These are phyloP conservation scores for Setaria italica DNA, from an alignment of 202 grass and related monocot species.

Conservation along the genomic window DNA sequence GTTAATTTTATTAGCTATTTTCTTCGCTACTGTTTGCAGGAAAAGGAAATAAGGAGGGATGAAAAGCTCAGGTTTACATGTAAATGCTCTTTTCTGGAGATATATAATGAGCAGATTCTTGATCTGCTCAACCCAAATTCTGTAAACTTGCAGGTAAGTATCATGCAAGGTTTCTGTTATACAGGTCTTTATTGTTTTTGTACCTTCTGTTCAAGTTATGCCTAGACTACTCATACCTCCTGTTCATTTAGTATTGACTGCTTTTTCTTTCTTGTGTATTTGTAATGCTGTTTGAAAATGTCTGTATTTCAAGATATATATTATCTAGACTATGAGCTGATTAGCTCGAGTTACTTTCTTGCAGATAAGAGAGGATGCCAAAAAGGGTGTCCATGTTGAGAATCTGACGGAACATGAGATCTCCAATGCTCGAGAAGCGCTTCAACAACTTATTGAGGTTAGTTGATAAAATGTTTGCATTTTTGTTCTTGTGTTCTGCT, in stretches of 20 bases:
- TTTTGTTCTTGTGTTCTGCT: neutral
- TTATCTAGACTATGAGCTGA: neutral
- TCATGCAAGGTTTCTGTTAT: neutral
- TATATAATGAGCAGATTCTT: conserved; percentile 95
- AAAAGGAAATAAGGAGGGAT: conserved; percentile 82
- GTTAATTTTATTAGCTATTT: conserved; percentile 23
- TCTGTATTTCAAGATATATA: conserved; percentile 16
- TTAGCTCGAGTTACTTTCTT: conserved; percentile 10
- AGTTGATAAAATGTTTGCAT: neutral
- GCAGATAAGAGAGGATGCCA: conserved; percentile 97
- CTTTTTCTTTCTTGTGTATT: neutral
- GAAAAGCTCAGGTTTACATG: conserved; percentile 94
- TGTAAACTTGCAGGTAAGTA: conserved; percentile 86
- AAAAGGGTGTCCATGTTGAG: conserved; percentile 94
- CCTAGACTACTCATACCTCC: neutral
- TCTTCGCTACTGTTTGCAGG: conserved; percentile 57
- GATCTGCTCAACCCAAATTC: conserved; percentile 88
- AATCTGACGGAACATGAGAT: conserved; percentile 85
- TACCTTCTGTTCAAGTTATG: neutral
- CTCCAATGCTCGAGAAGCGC: conserved; percentile 88
- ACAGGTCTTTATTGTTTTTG: neutral
- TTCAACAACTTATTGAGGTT: conserved; percentile 75
- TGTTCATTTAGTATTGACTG: neutral
- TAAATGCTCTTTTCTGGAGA: conserved; percentile 97
- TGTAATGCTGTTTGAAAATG: conserved; percentile 16